phyloP scores from a whole-genome alignment of 768 basidiomycete genomes.

The Tricholoma sp. region DNA sequence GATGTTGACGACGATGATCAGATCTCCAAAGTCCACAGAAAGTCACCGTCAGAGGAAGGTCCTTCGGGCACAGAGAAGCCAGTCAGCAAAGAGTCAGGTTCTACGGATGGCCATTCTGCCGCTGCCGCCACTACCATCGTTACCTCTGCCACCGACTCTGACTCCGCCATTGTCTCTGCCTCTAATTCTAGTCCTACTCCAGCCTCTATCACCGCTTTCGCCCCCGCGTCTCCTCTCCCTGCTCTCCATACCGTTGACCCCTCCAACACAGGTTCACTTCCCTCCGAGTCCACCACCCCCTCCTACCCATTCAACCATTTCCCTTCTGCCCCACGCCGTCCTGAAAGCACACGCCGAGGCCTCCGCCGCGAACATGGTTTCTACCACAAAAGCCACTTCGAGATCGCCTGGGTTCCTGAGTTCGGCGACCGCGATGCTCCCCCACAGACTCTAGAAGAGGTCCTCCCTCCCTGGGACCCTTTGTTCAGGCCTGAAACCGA shows the following conservation, averaged over 20 bases:
- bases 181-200: background rate
- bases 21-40: background rate
- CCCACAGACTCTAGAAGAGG: slow-evolving; percentile 6
- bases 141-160: background rate
- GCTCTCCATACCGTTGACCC: background rate
- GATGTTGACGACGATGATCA: background rate
- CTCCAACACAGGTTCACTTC: background rate
- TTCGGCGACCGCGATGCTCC: slow-evolving; percentile 9
- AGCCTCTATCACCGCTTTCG: background rate
- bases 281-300: background rate
- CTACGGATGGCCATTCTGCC: too few relatives aligned
- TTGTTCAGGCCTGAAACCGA: background rate
- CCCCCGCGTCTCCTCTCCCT: background rate
- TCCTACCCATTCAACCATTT: slow-evolving; percentile 10
- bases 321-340: slow-evolving; percentile 1
- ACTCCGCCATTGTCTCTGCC: background rate
- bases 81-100: background rate
- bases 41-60: background rate
- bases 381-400: slow-evolving; percentile 10
- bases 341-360: background rate
- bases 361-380: slow-evolving; percentile 12
- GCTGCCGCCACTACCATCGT: background rate
- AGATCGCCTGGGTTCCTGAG: slow-evolving; percentile 9
- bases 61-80: background rate
- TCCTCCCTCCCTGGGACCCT: slow-evolving; percentile 1